Evolutionary conservation across 306 rosid genomes (phyloP).

Genomic region (Cucurbita argyrosperma): DNA sequence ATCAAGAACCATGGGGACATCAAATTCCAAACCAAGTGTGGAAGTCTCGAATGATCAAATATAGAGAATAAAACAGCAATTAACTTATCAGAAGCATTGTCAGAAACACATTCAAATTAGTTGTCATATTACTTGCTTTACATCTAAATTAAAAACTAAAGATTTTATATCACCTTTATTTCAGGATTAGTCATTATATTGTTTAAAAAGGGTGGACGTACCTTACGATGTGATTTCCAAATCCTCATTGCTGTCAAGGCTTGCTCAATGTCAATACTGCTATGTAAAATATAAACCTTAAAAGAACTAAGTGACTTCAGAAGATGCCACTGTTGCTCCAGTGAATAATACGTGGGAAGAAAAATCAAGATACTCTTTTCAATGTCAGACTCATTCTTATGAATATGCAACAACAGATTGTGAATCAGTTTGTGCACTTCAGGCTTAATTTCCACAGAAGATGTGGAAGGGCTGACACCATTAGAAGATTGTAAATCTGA

Average conservation of each 20-base stretch:
- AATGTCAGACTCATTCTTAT: conserved; percentile 58
- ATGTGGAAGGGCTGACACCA: conserved; percentile 23
- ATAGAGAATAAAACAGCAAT: not conserved
- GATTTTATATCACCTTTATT: not conserved
- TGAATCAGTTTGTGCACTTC: conserved; percentile 56
- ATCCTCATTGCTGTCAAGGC: conserved; percentile 77
- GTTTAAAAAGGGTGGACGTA: conserved; percentile 10
- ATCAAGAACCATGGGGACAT: not conserved
- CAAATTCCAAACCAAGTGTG: not conserved
- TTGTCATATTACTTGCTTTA: not conserved
- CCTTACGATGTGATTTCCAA: conserved; percentile 75
- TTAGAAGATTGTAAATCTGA: conserved; percentile 22
- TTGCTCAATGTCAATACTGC: conserved; percentile 82
- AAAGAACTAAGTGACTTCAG: conserved; percentile 54
- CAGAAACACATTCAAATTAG: not conserved
- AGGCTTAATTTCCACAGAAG: conserved; percentile 23
- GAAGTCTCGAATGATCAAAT: not conserved
- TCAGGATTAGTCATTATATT: not conserved
- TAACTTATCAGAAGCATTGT: not conserved
- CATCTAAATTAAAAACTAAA: not conserved
- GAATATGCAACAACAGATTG: conserved; percentile 57
- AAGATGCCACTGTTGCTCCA: conserved; percentile 71
- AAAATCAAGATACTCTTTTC: conserved; percentile 81
- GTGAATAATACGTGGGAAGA: conserved; percentile 73
- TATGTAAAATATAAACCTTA: conserved; percentile 63